Percentiles rank a stretch among this genome's conserved stretches.
Evolutionary conservation across 345 rosid genomes (phyloP).

Genomic region (Nasturtium officinale): DNA sequence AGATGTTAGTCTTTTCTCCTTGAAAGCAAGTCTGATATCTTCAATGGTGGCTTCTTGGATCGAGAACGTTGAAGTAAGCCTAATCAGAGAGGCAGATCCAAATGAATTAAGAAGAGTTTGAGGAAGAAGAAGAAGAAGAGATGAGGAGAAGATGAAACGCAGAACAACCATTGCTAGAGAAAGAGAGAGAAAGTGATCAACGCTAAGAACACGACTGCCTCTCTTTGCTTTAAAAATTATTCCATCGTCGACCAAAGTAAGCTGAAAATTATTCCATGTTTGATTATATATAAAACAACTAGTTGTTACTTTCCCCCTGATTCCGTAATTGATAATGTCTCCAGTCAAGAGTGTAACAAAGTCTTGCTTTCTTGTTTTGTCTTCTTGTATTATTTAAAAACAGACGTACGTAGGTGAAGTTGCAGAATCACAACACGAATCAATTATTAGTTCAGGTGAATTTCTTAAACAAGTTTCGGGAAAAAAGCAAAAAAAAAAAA

Average conservation of each 20-base stretch:
- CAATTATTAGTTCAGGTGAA: too few species aligned
- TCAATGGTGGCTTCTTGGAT: constrained; percentile 52
- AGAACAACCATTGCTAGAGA: neutral
- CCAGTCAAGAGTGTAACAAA: neutral
- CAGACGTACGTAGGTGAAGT: too few species aligned
- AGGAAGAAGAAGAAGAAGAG: neutral
- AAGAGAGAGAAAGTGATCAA: neutral
- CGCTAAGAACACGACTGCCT: neutral
- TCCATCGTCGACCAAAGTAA: neutral
- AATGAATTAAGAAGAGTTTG: neutral
- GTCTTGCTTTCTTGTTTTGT: neutral
- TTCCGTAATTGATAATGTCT: neutral
- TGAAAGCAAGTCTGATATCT: constrained; percentile 54
- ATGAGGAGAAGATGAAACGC: neutral
- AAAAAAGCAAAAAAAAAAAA: too few species aligned
- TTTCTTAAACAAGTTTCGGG: too few species aligned
- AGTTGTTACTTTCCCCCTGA: neutral
- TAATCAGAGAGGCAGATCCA: neutral
- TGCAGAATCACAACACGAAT: too few species aligned
- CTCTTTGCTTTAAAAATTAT: neutral
- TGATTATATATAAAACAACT: neutral
- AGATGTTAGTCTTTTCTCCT: constrained; percentile 55
- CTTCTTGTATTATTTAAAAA: too few species aligned
- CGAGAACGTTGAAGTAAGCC: constrained; percentile 31
- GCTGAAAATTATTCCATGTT: neutral